Conservation (phyloP, 805 yeast species). For the Sugiyamaella lignohabitans region DNA sequence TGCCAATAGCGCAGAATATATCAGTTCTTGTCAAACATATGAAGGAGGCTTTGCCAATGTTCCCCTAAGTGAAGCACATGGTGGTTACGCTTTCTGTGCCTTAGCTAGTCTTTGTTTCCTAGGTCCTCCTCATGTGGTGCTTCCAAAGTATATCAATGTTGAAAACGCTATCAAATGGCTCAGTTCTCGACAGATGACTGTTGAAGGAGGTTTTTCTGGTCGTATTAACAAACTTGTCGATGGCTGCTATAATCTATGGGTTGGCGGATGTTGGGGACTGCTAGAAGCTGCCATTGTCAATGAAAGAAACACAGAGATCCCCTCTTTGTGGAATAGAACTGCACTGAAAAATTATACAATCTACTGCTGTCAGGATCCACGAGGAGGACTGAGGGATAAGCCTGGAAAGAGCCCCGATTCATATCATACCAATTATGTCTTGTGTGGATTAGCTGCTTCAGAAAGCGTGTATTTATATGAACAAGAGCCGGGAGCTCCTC, state of each 20-base stretch:
- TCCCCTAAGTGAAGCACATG: slow-evolving; percentile 88
- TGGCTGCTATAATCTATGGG: slow-evolving; percentile 95
- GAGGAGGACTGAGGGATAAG: slow-evolving; percentile 82
- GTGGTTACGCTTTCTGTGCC: slow-evolving; percentile 93
- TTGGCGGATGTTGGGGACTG: slow-evolving; percentile 68
- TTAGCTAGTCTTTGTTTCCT: slow-evolving; percentile 53
- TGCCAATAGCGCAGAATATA: slow-evolving; percentile 51
- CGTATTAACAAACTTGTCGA: slow-evolving; percentile 91
- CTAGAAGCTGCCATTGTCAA: slow-evolving; percentile 46
- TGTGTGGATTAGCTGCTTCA: slow-evolving; percentile 64
- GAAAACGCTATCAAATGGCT: slow-evolving; percentile 58
- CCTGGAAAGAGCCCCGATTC: slow-evolving; percentile 77
- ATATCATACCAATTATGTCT: slow-evolving; percentile 83
- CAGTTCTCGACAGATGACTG: slow-evolving; percentile 53
- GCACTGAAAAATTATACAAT: slow-evolving; percentile 59
- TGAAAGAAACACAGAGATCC: slow-evolving; percentile 17
- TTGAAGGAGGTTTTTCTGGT: slow-evolving; percentile 88
- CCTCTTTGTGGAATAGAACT: slow-evolving; percentile 42
- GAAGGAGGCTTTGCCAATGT: slow-evolving; percentile 94
- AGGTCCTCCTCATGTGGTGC: slow-evolving; percentile 33
- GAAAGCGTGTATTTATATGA: slow-evolving; percentile 38
- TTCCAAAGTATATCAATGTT: slow-evolving; percentile 39
- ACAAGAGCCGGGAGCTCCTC: neutral
- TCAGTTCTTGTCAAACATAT: slow-evolving; percentile 69
- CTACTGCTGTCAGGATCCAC: slow-evolving; percentile 62